Evolutionary conservation across 2,329 filamentous ascomycete genomes (phyloP).

Genomic region (Cladophialophora immunda): DNA sequence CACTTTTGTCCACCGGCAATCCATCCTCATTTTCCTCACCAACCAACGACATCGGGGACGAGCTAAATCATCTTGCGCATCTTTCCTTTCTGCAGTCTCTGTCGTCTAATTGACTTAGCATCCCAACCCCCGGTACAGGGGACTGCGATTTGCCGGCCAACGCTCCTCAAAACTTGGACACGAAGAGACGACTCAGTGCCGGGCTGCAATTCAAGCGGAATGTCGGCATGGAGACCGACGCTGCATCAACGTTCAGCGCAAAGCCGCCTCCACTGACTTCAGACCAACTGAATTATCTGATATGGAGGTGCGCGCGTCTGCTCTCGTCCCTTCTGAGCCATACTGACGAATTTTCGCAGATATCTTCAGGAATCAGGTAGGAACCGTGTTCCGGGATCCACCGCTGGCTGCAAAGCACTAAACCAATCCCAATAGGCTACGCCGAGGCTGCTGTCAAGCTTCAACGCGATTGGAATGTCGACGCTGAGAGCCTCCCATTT

Average conservation of each 20-base stretch:
- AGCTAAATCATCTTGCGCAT: conserved; percentile 14
- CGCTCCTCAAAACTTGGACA: conserved; percentile 3
- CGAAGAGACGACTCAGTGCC: conserved; percentile 24
- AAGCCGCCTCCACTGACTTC: conserved; percentile 55
- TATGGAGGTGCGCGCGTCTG: conserved; percentile 66
- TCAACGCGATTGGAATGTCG: conserved; percentile 69
- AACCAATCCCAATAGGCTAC: conserved; percentile 54
- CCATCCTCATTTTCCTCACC: not conserved
- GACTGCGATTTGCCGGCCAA: not conserved
- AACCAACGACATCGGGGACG: not conserved
- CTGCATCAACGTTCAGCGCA: conserved; percentile 45
- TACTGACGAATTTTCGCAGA: conserved; percentile 46
- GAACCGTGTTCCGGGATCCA: conserved; percentile 39
- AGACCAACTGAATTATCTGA: conserved; percentile 74
- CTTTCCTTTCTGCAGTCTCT: not conserved
- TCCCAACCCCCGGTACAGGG: not conserved
- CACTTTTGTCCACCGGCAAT: not conserved
- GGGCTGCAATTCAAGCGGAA: conserved; percentile 30
- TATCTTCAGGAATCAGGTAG: conserved; percentile 65
- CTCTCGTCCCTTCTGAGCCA: conserved; percentile 6
- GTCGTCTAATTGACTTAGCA: not conserved
- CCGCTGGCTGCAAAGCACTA: conserved; percentile 28
- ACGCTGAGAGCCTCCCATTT: conserved; percentile 69
- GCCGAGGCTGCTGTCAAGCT: conserved; percentile 68
- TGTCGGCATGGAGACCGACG: conserved; percentile 43